phyloP scores from a whole-genome alignment of 2,329 filamentous ascomycete species.

The Ceratocystis eucalypticola region DNA sequence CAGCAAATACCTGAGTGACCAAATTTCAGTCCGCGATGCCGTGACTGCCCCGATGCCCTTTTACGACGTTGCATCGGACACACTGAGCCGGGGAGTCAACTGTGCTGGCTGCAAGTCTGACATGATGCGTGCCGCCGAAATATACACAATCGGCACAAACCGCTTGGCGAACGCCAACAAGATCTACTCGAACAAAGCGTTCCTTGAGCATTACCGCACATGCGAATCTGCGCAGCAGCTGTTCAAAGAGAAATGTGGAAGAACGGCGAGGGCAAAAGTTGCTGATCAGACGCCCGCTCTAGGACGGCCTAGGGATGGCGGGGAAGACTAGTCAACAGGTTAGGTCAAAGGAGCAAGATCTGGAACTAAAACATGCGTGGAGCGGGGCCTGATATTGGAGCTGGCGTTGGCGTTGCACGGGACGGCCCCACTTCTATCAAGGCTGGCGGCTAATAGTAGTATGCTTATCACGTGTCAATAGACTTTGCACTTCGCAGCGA shows the following conservation, averaged over 20 bases:
- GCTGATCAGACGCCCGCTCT: too few relatives aligned
- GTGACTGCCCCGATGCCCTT: slow-evolving; percentile 1
- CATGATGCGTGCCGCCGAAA: background rate
- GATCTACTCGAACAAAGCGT: slow-evolving; percentile 4
- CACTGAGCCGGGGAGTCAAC: background rate
- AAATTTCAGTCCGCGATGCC: background rate
- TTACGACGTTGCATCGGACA: background rate
- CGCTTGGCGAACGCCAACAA: background rate
- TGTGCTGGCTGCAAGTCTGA: slow-evolving; percentile 7
- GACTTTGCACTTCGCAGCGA: background rate
- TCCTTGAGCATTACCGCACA: slow-evolving; percentile 4
- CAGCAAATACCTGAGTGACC: background rate
- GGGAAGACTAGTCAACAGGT: too few relatives aligned
- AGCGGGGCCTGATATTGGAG: too few relatives aligned
- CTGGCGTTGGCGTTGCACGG: too few relatives aligned
- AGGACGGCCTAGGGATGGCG: too few relatives aligned
- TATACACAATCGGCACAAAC: background rate
- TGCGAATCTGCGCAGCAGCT: slow-evolving; percentile 1
- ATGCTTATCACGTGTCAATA: background rate
- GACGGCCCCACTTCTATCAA: background rate
- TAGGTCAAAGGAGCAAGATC: too few relatives aligned
- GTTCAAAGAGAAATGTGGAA: background rate
- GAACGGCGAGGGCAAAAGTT: background rate
- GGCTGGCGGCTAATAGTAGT: background rate
- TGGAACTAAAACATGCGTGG: too few relatives aligned